Evolutionary conservation across 345 rosid species (phyloP).

Genomic region (Citrus hindsii): DNA sequence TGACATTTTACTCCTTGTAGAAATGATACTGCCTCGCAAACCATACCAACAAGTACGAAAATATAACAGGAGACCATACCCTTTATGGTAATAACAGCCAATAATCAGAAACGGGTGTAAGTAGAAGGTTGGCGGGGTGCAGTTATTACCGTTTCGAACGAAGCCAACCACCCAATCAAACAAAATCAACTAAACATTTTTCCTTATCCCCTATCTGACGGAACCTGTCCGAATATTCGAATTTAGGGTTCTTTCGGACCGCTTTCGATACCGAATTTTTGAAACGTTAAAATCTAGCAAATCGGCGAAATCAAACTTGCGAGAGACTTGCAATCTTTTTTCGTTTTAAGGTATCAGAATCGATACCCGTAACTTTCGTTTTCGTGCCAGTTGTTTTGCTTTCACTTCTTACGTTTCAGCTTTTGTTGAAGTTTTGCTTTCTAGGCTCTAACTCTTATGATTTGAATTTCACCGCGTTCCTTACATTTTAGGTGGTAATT

Average conservation of each 20-base stretch:
- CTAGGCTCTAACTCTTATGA: neutral
- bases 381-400: no score
- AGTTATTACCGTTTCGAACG: no score
- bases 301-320: neutral
- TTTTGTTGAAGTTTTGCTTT: neutral
- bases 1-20: no score
- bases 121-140: no score
- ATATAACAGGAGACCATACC: no score
- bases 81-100: no score
- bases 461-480: neutral
- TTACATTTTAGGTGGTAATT: neutral
- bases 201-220: no score
- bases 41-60: no score
- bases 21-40: no score
- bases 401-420: neutral
- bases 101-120: no score
- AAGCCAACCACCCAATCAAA: no score
- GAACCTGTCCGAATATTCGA: slow-evolving; percentile 14
- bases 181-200: no score
- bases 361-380: neutral
- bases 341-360: neutral
- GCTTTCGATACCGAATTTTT: neutral
- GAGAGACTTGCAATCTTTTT: neutral
- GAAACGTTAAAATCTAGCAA: neutral
- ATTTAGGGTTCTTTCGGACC: slow-evolving; percentile 10